Base-by-base conservation (phyloP, 441 rosid species). In the Euphorbia schlechtendalii region DNA sequence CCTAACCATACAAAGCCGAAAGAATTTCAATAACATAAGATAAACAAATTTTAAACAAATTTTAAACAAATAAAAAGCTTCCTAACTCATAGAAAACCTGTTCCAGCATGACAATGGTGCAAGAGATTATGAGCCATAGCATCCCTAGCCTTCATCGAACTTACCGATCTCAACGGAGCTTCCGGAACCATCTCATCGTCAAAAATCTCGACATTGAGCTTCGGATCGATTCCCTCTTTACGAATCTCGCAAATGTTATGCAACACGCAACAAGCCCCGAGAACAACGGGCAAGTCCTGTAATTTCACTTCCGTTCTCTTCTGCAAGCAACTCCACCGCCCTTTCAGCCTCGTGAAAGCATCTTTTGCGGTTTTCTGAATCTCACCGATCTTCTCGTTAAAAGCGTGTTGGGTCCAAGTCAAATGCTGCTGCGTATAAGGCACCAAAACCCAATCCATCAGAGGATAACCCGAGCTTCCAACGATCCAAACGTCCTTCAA, bases 321-420 rank as follows among this genome's bases (percentile, higher is more conserved):
- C 71, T 88, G 96, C 70, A 90, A 52, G 64, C 94, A 88, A 63
- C 80, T 61, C 97, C 97, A 90, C 61, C 97, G 67, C 53, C 86
- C 81, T 68, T 91, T 88, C 18, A 88, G 61, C 67, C 88, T 72
- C 8, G 77, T 78, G 38, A 88, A 86, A 36, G 96, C 89, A 22
- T 75, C 83, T 67, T 69, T 73, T 3, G 83, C 80, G 0, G 81
- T 74, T 30, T 61, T 63, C 58, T 82, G 85, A 8, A 84, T 63
- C 73, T 46, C 80, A 0, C 81, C 80, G 17, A 88, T 62, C 36
- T 76, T 85, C 79, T 84, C 90, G 56, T 91, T 88, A 56, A 88
- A 90, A 11, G 80, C 82, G 49, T 91, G 90, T 45, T 91, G 96
- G 10, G 94, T 73, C 97, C 97, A 88, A 21, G 97, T 91, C 80